Evolutionary conservation across 805 yeast species (phyloP).

Genomic region (Saccharomyces mikatae): DNA sequence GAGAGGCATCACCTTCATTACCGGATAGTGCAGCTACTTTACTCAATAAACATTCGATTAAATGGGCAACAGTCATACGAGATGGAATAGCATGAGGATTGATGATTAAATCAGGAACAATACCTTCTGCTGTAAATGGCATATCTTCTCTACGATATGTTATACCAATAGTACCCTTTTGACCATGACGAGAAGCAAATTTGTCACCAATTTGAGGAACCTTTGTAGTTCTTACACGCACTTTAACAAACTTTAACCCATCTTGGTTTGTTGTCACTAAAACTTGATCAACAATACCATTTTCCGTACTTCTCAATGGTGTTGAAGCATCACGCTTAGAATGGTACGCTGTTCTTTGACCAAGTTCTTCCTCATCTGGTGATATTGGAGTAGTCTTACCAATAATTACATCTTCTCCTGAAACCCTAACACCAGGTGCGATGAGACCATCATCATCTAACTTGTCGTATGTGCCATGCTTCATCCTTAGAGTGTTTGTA

Average conservation of each 20-base stretch:
- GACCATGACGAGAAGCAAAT: conserved; percentile 99
- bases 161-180: conserved; percentile 99
- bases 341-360: conserved; percentile 96
- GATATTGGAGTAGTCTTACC: conserved; percentile 99
- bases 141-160: conserved; percentile 97
- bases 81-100: conserved; percentile 99
- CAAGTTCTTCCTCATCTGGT: conserved; percentile 97
- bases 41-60: conserved; percentile 93
- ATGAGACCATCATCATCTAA: conserved; percentile 96
- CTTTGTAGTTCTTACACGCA: conserved; percentile 97
- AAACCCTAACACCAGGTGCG: conserved; percentile 96
- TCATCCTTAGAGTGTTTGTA: conserved; percentile 87
- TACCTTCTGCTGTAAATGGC: conserved; percentile 94
- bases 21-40: conserved; percentile 94
- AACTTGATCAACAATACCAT: conserved; percentile 97
- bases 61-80: conserved; percentile 99
- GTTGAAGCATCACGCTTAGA: conserved; percentile 98
- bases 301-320: conserved; percentile 91
- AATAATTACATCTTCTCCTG: conserved; percentile 97
- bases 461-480: conserved; percentile 97
- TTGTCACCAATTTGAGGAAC: conserved; percentile 98
- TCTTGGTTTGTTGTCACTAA: conserved; percentile 95
- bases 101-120: conserved; percentile 94
- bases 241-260: conserved; percentile 95
- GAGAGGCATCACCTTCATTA: conserved; percentile 98